Evolutionary conservation across 257 asterid genomes (phyloP), one percentile per base, ranked within the genome.

Genomic region (Eucommia ulmoides): DNA sequence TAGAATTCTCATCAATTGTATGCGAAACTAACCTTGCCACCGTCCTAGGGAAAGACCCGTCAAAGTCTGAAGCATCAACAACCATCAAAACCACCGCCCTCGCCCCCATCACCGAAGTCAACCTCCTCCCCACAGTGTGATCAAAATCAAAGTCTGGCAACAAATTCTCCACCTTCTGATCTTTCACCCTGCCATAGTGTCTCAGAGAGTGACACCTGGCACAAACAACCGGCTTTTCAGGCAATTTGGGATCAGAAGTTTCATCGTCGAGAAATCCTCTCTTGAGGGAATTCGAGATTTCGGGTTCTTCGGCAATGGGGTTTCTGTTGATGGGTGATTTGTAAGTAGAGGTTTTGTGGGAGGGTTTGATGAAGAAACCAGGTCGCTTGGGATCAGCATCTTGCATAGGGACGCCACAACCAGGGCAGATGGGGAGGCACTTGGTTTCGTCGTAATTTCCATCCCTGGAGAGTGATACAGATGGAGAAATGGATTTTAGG

Each of bases 91-190:
- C 82, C 55, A 86, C 84, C 24, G 72, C 69, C 49, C 96, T 81
- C 1, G 93, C 76, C 58, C 92, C 88, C 21, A 61, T 58, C 19
- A 57, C 41, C 1, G 86, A 85, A 58, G 68, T 51, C 78, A 85
- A 52, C 80, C 84, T 73, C 75, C 74, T 78, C 47, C 98, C 96
- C 49, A 85, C 86, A 41, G 96, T 85, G 52, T 82, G 79, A 70
- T 82, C 84, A 29, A 89, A 89, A 60, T 89, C 98, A 33, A 89
- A 89, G 56, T 78, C 93, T 1, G 94, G 96, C 61, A 89, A 45
- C 62, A 89, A 61, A 62, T 81, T 82, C 74, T 89, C 94, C 3
- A 77, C 75, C 41, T 54, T 55, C 0, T 84, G 82, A 50, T 85
- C 79, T 65, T 75, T 73, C 57, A 82, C 92, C 77, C 35, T 78